These are phyloP conservation scores for Mortierella antarctica DNA, from an alignment of 192 early-diverging fungal genomes.

Conservation along the genomic window DNA sequence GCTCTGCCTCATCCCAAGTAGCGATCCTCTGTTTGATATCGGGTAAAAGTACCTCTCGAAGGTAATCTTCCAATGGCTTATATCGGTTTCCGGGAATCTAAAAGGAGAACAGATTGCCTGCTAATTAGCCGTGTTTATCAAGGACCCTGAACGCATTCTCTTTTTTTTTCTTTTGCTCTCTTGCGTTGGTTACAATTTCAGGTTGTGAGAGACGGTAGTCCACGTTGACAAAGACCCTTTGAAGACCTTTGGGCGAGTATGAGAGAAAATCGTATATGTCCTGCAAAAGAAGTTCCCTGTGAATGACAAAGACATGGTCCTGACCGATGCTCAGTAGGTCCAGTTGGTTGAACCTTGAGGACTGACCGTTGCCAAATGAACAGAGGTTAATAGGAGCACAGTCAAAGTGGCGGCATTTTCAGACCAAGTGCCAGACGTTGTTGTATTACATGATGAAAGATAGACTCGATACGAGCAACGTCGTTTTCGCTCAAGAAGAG, in stretches of 20 bases:
- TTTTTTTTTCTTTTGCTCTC: not conserved
- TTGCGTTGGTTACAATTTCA: conserved; percentile 20
- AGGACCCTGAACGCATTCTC: too few species aligned
- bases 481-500: conserved; percentile 23
- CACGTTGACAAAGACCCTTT: conserved; percentile 33
- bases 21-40: conserved; percentile 15
- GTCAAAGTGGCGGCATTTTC: not conserved
- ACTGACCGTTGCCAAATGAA: conserved; percentile 2
- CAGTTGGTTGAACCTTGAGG: conserved; percentile 14
- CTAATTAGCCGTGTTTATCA: not conserved
- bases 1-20: conserved; percentile 20
- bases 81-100: conserved; percentile 35
- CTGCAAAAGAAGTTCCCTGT: conserved; percentile 13
- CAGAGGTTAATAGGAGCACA: not conserved
- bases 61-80: conserved; percentile 16
- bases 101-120: not conserved
- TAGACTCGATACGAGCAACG: conserved; percentile 22
- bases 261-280: conserved; percentile 38
- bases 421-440: not conserved
- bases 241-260: conserved; percentile 4
- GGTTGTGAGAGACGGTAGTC: conserved; percentile 21
- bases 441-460: conserved; percentile 32
- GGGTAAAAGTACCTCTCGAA: conserved; percentile 13
- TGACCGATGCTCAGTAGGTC: conserved; percentile 32
- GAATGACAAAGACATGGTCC: conserved; percentile 34